Base-by-base conservation (phyloP, 1,139 yeast genomes). In the Yamadazyma dendronema region DNA sequence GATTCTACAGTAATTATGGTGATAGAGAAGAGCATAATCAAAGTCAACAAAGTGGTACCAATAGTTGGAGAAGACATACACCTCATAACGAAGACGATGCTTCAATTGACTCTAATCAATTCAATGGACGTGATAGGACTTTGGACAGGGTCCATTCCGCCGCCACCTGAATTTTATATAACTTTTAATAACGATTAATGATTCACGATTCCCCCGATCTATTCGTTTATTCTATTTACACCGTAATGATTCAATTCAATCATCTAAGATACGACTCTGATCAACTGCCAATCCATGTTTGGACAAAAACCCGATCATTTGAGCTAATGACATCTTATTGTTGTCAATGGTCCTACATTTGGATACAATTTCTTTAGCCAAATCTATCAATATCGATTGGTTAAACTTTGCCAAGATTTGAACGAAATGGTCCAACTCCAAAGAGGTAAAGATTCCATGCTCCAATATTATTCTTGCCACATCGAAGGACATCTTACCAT, bases 391-490 rank as follows among this genome's bases (percentile, higher is more conserved):
- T 9, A 59, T 37, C 17, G 33, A 37, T 6, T 32, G 36, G 26
- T 37, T 39, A n/a, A 41, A 52, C 1, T 51, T 47, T 27, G 62
- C 21, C 9, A 44, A 27, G 5, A 43, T 50, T 19, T 47, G 50
- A 3, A 67, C 26, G 28, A 69, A 56, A 33, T 65, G 62, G 12
- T 61, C 59, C 33, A 70, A 51, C 28, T 69, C 75, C 29, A 47
- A 48, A 1, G 46, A 38, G 30, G 28, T 30, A 25, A 32, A 29
- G 7, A 46, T 28, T 2, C 40, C 49, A 21, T 49, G 39, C 7
- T 46, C 40, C 30, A 67, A 44, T 5, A 69, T 39, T 5, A 62
- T 44, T 15, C 46, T 42, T 29, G 62, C 55, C 3, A 55, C 37
- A 2, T 44, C 33, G 0, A 47, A 38, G 16, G 52, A 49, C 17